phyloP scores from a whole-genome alignment of 1,139 yeast genomes.

The Sugiyamaella grinbergsii region DNA sequence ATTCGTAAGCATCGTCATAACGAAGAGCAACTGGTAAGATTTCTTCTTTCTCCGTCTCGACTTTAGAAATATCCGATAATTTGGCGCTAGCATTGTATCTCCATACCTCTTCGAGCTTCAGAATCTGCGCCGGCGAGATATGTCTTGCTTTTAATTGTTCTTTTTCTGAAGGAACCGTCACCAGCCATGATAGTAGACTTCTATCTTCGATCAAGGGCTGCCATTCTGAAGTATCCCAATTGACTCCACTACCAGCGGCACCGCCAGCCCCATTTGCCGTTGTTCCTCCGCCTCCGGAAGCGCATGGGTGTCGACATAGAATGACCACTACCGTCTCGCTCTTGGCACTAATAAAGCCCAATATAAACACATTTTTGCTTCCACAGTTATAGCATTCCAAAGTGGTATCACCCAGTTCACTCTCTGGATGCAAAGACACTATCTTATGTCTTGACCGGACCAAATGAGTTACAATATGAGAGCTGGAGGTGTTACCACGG shows the following conservation, averaged over 20 bases:
- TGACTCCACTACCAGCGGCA: conserved; percentile 39
- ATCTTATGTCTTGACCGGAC: conserved; percentile 77
- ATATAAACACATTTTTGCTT: conserved; percentile 70
- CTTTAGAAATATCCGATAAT: conserved; percentile 49
- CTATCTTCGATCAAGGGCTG: conserved; percentile 81
- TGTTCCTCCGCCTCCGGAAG: conserved; percentile 48
- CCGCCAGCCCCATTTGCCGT: conserved; percentile 9
- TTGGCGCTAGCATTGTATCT: conserved; percentile 69
- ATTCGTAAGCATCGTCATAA: conserved; percentile 81
- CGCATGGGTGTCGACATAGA: conserved; percentile 87
- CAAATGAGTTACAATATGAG: conserved; percentile 86
- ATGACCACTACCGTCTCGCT: conserved; percentile 85
- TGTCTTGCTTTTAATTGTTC: conserved; percentile 57
- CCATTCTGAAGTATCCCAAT: conserved; percentile 92
- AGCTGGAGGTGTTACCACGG: conserved; percentile 60
- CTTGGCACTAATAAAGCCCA: conserved; percentile 89
- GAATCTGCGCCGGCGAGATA: conserved; percentile 65
- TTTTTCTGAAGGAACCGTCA: conserved; percentile 66
- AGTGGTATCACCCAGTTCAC: conserved; percentile 81
- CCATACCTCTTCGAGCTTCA: conserved; percentile 81
- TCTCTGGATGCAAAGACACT: conserved; percentile 74
- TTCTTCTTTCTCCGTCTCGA: conserved; percentile 59
- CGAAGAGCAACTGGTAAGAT: conserved; percentile 72
- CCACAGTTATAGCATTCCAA: conserved; percentile 94
- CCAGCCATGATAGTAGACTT: conserved; percentile 80